Evolutionary conservation across 192 early-diverging fungal species (phyloP).

Genomic region (Linnemannia exigua): DNA sequence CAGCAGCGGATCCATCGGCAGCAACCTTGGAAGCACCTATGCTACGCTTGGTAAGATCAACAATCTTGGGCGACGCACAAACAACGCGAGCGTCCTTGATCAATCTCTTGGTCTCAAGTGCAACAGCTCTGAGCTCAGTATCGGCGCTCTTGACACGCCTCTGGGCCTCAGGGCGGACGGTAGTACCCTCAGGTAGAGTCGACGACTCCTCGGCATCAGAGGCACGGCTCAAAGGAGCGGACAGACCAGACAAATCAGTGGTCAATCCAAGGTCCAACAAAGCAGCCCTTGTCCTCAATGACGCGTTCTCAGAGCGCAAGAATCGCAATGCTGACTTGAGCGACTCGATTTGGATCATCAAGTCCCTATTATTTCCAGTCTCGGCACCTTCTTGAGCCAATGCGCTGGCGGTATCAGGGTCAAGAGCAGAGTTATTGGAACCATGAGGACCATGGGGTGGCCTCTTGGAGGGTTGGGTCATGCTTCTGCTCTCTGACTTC

Average conservation of each 20-base stretch:
- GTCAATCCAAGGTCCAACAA: conserved; percentile 57
- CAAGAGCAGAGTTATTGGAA: conserved; percentile 25
- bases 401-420: conserved; percentile 25
- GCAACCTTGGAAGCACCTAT: conserved; percentile 14
- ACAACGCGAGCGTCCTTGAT: conserved; percentile 57
- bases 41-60: conserved; percentile 57
- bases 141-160: conserved; percentile 27
- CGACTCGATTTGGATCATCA: conserved; percentile 70
- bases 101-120: conserved; percentile 62
- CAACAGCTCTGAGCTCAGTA: conserved; percentile 55
- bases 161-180: not conserved
- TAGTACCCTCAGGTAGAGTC: not conserved
- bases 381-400: conserved; percentile 27
- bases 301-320: conserved; percentile 86
- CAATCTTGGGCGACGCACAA: conserved; percentile 66
- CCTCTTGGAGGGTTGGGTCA: conserved; percentile 8
- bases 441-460: conserved; percentile 7
- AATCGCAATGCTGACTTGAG: conserved; percentile 83
- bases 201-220: conserved; percentile 18
- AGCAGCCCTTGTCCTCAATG: conserved; percentile 75
- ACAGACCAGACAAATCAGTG: conserved; percentile 39
- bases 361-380: conserved; percentile 19
- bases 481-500: conserved; percentile 50
- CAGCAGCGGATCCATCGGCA: not conserved
- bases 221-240: conserved; percentile 24